Base-by-base conservation (phyloP, 768 basidiomycete genomes). In the Harrya chromipes region DNA sequence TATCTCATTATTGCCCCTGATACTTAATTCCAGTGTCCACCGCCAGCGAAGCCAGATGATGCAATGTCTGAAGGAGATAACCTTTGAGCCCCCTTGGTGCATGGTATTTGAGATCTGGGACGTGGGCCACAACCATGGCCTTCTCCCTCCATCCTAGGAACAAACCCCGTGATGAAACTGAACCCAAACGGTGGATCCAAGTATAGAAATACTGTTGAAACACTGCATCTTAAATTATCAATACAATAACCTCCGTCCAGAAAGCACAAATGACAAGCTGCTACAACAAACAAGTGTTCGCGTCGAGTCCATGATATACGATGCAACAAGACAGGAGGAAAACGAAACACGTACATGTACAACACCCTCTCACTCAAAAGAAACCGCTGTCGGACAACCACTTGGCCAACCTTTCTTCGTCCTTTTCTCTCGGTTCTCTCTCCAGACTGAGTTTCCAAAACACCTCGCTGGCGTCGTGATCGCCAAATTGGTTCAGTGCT, bases 391-490 rank as follows among this genome's bases (percentile, higher is more conserved):
- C 73, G 17, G 68, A 64, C 49, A 74, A 50, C 54, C 70, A 58
- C 45, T 65, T 67, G 37, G 70, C 72, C 63, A 79, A 67, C 58
- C 67, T 73, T 50, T 80, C 80, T 37, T 79, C 77, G 39, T 81
- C 80, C 40, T 67, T 70, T 59, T 82, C 81, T 33, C 77, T 67
- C 9, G 81, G 81, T 53, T 83, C 81, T n/a, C 78, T 60, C 43
- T 72, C 68, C 40, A 79, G 49, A 48, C 76, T 78, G 21, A 79
- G 55, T 43, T 75, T 70, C 69, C 80, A 82, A 42, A 72, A 61
- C 21, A 64, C 45, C 40, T 73, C 65, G 39, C 62, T 58, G 9
- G 59, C 53, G 31, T 72, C 70, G 46, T 66, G 59, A 52, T 66
- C 63, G 10, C 58, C 64, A 55, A 67, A 68, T 44, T 64, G 62